Base-by-base conservation (phyloP, 2,329 filamentous ascomycete species). In the Fusarium verticillioides region DNA sequence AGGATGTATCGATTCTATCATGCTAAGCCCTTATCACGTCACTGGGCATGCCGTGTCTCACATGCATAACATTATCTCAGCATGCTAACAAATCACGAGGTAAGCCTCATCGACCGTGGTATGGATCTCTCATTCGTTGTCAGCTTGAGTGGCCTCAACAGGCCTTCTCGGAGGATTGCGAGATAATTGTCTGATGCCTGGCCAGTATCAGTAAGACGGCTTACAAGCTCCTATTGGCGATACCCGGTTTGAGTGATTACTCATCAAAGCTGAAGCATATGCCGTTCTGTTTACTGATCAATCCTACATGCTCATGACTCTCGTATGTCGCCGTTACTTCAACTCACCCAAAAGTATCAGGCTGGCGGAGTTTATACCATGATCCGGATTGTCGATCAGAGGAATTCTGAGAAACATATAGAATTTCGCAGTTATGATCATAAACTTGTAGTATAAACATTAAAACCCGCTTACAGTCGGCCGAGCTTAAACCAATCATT, bases 361-460 rank as follows among this genome's bases (percentile, higher is more conserved):
- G 23, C 23, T 23, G 23, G 23, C 23, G 23, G 23, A 23, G 4
- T 23, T 23, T 23, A 23, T 23, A 23, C 23, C 23, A 23, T 23
- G 23, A 23, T 23, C 23, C 4, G 23, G 23, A 23, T 23, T 23
- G 23, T 23, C 23, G 23, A 23, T 23, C 23, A 23, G 23, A 23
- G 23, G 23, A 23, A 23, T 23, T 23, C 4, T 23, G 23, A 23
- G 23, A 23, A 4, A 2, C 7, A 28, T 21, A n/a, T 37, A 21
- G 0, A 12, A 8, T 28, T 39, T 28, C 23, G 7, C 21, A 4
- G 1, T 4, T 32, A 3, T 9, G n/a, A 1, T 34, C 16, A 15
- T 34, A 19, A 7, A 30, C 23, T 23, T 50, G 12, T 16, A 15
- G 4, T 16, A 53, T 19, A 44, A 44, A 15, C 37, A 32, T 3